Conservation (phyloP, 495 filamentous ascomycete genomes). For the Penicillium steckii region DNA sequence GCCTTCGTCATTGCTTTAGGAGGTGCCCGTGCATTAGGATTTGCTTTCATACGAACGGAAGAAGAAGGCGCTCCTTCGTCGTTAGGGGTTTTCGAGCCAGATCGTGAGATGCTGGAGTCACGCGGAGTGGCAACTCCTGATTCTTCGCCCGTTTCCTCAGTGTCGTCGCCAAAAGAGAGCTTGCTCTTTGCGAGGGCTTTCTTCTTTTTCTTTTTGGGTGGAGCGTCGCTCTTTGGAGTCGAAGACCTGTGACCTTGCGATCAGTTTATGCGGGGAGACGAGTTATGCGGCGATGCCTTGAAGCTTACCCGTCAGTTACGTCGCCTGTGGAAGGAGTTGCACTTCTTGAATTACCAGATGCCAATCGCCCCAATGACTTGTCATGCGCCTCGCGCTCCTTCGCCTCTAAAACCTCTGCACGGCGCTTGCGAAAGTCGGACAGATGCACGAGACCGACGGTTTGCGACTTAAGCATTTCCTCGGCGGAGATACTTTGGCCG, state of each 20-base stretch:
- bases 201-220: conserved; percentile 66
- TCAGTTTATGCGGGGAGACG: conserved; percentile 29
- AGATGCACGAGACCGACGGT: conserved; percentile 92
- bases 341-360: conserved; percentile 47
- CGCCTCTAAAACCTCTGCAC: conserved; percentile 89
- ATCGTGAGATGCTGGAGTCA: conserved; percentile 35
- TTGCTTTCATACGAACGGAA: conserved; percentile 59
- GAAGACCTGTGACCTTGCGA: conserved; percentile 39
- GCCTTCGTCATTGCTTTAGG: conserved; percentile 87
- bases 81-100: conserved; percentile 37
- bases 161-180: conserved; percentile 65
- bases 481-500: conserved; percentile 73
- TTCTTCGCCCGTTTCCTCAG: conserved; percentile 43
- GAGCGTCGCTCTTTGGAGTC: conserved; percentile 42
- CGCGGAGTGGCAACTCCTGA: conserved; percentile 31
- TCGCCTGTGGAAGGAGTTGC: conserved; percentile 54
- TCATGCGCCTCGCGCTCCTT: conserved; percentile 80
- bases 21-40: conserved; percentile 61
- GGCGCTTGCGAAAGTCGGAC: conserved; percentile 93
- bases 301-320: conserved; percentile 52
- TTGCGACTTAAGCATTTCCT: conserved; percentile 87
- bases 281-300: conserved; percentile 15
- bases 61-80: conserved; percentile 37
- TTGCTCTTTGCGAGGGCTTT: conserved; percentile 61
- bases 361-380: conserved; percentile 50